phyloP scores from a whole-genome alignment of 78 protist genomes.

The slime mould (Dictyostelium discoideum) region dicty_2.7 NC_007090.3:4247501-4248000 shows the following conservation, averaged over 20 bases:
- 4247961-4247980: not conserved
- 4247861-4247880: not conserved
- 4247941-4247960: not conserved
- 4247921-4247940: not conserved
- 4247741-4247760: constrained; percentile 20
- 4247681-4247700: not conserved
- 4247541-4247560: not conserved
- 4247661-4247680: not conserved
- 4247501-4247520: not conserved
- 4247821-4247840: not conserved
- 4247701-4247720: constrained; percentile 33
- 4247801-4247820: not conserved
- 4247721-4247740: not conserved
- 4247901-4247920: not conserved
- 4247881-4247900: not conserved
- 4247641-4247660: not conserved
- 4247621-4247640: not conserved
- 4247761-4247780: not conserved
- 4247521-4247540: not conserved
- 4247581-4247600: not conserved
- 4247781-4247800: not conserved
- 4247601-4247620: not conserved
- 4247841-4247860: not conserved
- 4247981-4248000: not conserved
- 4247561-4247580: not conserved